Evolutionary conservation across 140 eudicot genomes (phyloP), one percentile per base, ranked within the genome.

Genomic region (Cichorium intybus): DNA sequence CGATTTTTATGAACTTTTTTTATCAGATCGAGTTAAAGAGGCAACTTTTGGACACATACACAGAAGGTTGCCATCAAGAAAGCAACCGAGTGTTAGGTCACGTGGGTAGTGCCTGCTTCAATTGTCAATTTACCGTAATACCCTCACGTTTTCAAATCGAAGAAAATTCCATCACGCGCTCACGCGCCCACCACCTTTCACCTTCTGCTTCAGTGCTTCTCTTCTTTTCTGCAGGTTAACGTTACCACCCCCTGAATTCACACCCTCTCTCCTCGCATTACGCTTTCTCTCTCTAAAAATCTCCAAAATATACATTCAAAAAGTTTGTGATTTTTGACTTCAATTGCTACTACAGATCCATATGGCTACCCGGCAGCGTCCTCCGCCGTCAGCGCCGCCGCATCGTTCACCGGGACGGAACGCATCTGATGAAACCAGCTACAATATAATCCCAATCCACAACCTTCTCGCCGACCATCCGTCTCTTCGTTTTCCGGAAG

Each of bases 391-490:
- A 18, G 9, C 60, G 8, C 71, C 82, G 37, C 35, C 66, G 49
- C 49, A 65, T 26, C 69, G 50, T 4, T 68, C 50, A 39, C 68
- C 70, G 18, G 51, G 17, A 5, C 77, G 66, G 23, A 52, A 60
- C 51, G 62, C 47, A 45, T 4, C 39, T 12, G 50, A 41, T 16
- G 71, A 68, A 29, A 74, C 81, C 12, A 7, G 60, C 10, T 90
- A 81, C 87, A 90, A 90, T 77, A 86, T 90, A 14, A 90, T 90
- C 67, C 97, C 97, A 5, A 62, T 90, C 74, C 80, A 86, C 79
- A 80, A 86, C 77, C 92, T 86, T 56, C 77, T 90, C 0, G 85
- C 89, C 2, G 93, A 90, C 82, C 97, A 90, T 62, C 97, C 97
- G 0, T 90, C 97, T 14, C 95, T 86, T 70, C 87, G 93, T 1